Evolutionary conservation across 2,329 filamentous ascomycete genomes (phyloP), one percentile per base, ranked within the genome.

Genomic region (Arachnomyces sp.): DNA sequence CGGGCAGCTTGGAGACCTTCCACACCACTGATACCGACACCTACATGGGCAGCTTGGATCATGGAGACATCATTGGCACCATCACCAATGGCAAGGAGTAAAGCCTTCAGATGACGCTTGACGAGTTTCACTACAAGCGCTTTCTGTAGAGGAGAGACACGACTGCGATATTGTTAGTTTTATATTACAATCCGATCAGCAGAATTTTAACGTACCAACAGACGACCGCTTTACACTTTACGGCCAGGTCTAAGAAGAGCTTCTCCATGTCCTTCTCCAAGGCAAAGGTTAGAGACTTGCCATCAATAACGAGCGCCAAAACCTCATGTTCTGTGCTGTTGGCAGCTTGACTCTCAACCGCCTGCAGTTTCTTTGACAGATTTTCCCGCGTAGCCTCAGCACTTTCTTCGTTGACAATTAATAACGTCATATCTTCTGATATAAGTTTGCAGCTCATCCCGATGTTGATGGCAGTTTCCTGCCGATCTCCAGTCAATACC

Each of bases 21-120:
- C 49, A 94, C 78, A 65, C 92, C 92, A 57, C 88, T 95, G 63
- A 98, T 98, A 65, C 92, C 92, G 33, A 98, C 86, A 49, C 92
- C 92, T 49, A 98, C 94, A 60, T 98, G 92, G 9, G 92, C 92
- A 8, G 92, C 92, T 69, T 98, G 92, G 40, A 98, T 98, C 92
- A 98, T 98, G 13, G 90, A 95, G n/a, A 98, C 92, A 57, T 98
- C 92, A 66, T 98, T 98, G 34, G 92, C 92, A 49, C 92, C 92
- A 55, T 98, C 92, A 51, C 92, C 92, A 60, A 98, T 95, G 38
- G 92, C 92, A 37, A 98, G 78, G 39, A 95, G 79, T 51, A 98
- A 88, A 9, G 87, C 80, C 59, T 95, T 86, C 51, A 92, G 78
- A 61, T 95, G 86, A 51, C 88, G 86, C 67, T 96, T 98, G 57